Evolutionary conservation across 73 alveolate species (phyloP), one percentile per base, ranked within the genome.

Genomic region (Breviolum minutum): DNA sequence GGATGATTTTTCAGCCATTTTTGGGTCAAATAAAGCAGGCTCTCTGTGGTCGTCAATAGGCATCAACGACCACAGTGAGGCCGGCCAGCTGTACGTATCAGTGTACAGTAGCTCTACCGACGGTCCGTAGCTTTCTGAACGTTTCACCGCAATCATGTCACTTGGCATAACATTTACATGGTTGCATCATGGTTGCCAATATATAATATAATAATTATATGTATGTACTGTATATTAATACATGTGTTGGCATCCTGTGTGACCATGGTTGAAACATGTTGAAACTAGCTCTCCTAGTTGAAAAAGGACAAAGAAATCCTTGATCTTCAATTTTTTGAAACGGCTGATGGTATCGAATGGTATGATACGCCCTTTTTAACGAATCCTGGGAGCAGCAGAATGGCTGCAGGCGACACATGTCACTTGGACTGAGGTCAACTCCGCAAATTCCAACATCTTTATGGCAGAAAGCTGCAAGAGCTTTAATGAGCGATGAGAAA

Each of bases 401-500:
- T 30, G 24, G 80, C 80, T 70, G 30, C 80, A 16, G 8, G 40
- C 14, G 8, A 26, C 24, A 26, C 14, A 8, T 70, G 80, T 30
- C 26, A 8, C 81, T 19, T 27, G 89, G 14, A 11, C 77, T 1
- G 17, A 86, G 77, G 94, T 86, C 94, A 61, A 86, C 94, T 22
- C 94, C 94, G 14, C 94, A 86, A 27, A 86, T 86, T 63, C 94
- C 94, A 62, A 63, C 94, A 6, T 86, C 94, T 8, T 63, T 86
- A 26, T 86, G 94, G 94, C 94, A 86, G 63, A 86, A 86, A 63
- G 94, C 94, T 12, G 94, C 94, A 3, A 61, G 94, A 63, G 94
- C 94, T 62, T 86, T 86, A 79, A 86, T 86, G 94, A 86, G 94
- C 22, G 94, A 86, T 86, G 94, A 86, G 63, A 86, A 86, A 79